Evolutionary conservation across 441 rosid genomes (phyloP), one percentile per base, ranked within the genome.

Genomic region (Gossypium trilobum): DNA sequence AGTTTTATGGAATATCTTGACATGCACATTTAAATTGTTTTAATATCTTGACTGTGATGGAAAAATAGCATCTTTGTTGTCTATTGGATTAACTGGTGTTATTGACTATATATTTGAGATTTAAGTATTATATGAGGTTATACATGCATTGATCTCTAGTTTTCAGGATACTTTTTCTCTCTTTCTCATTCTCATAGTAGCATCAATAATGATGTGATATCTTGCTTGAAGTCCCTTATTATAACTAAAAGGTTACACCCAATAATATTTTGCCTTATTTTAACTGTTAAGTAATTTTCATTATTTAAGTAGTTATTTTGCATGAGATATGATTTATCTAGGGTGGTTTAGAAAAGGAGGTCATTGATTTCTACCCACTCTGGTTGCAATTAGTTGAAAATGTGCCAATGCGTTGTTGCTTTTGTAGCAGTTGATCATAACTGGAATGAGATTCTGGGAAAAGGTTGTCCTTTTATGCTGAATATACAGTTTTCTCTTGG

Each of bases 401-500:
- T 51, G 56, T 51, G 56, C 19, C 56, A 51, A 51, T 5, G 56
- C 8, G 3, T 51, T 51, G 20, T 51, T 51, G 56, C 56, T 16
- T n/a, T 51, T 1, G 3, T 51, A 51, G 56, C 56, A 54, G 25
- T 54, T 54, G 17, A 39, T 39, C 4, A 64, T 64, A 42, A 20
- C 4, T 42, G 68, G 31, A 64, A 1, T 0, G 31, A 11, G 20
- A 19, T 22, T 42, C 17, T 19, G 0, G 2, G 52, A 1, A 63
- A 69, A 6, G 6, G 10, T 54, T 36, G 11, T 56, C 64, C 44
- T 56, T 56, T 70, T 22, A 1, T 1, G 23, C 31, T 55, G 9
- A 50, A 22, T 22, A 10, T 56, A 9, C 59, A 60, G 55, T 56
- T 72, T 48, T 63, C 20, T 48, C 20, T 75, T 58, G 17, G 71